Conservation (phyloP, 169 alveolate genomes). For the Plasmodium fragile region DNA sequence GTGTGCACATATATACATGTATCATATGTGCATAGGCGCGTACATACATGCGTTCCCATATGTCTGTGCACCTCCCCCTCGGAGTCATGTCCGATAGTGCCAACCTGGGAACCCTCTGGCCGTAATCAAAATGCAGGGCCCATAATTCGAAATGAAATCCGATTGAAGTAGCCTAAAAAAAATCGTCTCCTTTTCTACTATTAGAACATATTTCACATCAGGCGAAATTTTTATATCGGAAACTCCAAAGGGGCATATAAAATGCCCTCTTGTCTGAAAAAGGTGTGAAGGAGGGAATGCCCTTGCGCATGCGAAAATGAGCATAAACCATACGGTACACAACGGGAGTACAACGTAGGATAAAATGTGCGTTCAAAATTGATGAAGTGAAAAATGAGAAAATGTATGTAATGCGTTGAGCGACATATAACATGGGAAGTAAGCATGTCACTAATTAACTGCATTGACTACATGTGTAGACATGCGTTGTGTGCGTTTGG, state of each 20-base stretch:
- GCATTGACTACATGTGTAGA: not conserved
- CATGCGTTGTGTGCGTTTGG: not conserved
- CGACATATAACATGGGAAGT: not conserved
- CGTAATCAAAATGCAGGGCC: slow-evolving; percentile 53
- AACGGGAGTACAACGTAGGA: not conserved
- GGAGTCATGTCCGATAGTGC: not conserved
- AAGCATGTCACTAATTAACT: too few species aligned
- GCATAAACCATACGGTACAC: not conserved
- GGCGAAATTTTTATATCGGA: slow-evolving; percentile 63
- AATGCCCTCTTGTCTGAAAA: slow-evolving; percentile 67
- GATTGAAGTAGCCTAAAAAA: slow-evolving; percentile 75
- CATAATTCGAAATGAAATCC: slow-evolving; percentile 58
- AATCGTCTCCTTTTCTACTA: slow-evolving; percentile 80
- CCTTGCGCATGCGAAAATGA: not conserved
- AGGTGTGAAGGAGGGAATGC: not conserved
- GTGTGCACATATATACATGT: not conserved
- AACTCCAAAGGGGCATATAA: slow-evolving; percentile 75
- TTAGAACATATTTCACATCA: slow-evolving; percentile 71
- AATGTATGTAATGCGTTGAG: not conserved
- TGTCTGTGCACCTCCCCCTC: not conserved
- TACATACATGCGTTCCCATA: not conserved
- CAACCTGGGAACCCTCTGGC: slow-evolving; percentile 76
- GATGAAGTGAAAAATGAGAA: not conserved
- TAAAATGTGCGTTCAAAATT: not conserved
- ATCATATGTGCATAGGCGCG: not conserved